Conservation (phyloP, 441 rosid genomes). For the Bruguiera hainesii region DNA sequence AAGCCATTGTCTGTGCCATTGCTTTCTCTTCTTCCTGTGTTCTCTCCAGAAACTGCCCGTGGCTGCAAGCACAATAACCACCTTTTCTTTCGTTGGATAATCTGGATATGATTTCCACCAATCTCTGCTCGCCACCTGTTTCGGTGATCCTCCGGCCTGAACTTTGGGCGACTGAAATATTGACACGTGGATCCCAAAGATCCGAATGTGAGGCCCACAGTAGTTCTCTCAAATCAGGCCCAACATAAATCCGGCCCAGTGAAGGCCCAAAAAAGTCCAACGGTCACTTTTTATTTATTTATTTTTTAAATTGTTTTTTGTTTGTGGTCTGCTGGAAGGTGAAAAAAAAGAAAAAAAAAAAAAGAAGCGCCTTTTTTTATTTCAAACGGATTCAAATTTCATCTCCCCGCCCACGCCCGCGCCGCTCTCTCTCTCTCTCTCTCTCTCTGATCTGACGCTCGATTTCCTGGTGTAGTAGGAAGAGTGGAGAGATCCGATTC, state of each 20-base stretch:
- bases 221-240: not conserved
- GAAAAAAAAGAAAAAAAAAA: not conserved
- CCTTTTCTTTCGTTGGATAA: slow-evolving; percentile 37
- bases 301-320: no score
- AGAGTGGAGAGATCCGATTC: not conserved
- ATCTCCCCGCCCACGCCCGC: slow-evolving; percentile 22
- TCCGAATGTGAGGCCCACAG: not conserved
- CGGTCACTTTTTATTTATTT: not conserved
- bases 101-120: slow-evolving; percentile 41
- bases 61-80: no score
- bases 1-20: slow-evolving; percentile 83
- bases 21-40: no score
- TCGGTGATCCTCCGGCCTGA: slow-evolving; percentile 3
- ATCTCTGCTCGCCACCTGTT: slow-evolving; percentile 23
- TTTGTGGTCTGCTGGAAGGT: no score
- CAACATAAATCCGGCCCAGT: not conserved
- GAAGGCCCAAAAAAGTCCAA: not conserved
- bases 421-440: not conserved
- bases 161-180: not conserved
- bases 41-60: no score
- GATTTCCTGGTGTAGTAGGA: not conserved
- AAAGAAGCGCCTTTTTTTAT: slow-evolving; percentile 17
- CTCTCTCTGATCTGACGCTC: not conserved
- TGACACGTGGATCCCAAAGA: slow-evolving; percentile 32
- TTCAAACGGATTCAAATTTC: slow-evolving; percentile 56